Evolutionary conservation across 257 asterid species (phyloP).

Genomic region (Verbascum thapsus): DNA sequence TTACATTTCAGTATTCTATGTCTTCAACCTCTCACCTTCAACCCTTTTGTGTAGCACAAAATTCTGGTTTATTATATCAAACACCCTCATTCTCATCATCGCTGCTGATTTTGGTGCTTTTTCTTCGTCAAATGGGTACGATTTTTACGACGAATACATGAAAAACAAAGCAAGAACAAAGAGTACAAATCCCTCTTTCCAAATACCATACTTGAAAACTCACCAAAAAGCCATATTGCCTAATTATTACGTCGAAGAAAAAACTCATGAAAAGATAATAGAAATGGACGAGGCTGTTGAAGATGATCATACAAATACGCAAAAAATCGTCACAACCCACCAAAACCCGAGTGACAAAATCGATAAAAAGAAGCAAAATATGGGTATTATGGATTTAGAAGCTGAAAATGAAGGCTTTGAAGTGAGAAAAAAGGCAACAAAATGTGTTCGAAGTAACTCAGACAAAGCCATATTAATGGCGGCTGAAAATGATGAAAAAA

Average conservation of each 20-base stretch:
- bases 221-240: neutral
- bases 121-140: conserved; percentile 35
- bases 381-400: neutral
- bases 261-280: conserved; percentile 42
- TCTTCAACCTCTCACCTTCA: conserved; percentile 57
- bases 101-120: conserved; percentile 54
- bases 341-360: neutral
- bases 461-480: conserved; percentile 23
- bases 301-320: neutral
- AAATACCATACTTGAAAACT: neutral
- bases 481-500: conserved; percentile 26
- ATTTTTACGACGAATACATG: conserved; percentile 30
- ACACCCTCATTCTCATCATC: conserved; percentile 65
- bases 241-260: conserved; percentile 6
- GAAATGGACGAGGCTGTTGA: conserved; percentile 22
- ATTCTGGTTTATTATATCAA: conserved; percentile 70
- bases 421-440: conserved; percentile 19
- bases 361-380: neutral
- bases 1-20: conserved; percentile 49
- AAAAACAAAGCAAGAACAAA: conserved; percentile 15
- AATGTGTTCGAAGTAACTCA: conserved; percentile 37
- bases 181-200: conserved; percentile 14
- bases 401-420: neutral
- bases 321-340: neutral
- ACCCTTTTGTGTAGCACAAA: conserved; percentile 51